Base-by-base conservation (phyloP, 2,329 filamentous ascomycete species). In the Fusarium sp. region DNA sequence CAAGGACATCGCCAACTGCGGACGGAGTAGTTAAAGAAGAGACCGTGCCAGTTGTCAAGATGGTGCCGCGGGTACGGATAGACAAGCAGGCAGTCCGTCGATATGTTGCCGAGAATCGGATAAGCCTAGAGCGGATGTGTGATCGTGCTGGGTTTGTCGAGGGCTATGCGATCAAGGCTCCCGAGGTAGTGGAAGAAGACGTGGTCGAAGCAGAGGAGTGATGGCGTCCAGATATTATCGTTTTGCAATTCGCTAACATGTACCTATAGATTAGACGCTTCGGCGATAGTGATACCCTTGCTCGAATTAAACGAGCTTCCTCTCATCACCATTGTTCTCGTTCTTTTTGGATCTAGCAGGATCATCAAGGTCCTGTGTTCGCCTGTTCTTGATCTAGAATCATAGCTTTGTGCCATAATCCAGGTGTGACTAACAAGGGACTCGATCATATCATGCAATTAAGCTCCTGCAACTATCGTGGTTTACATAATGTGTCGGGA, bases 61-160 rank as follows among this genome's bases (percentile, higher is more conserved):
- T 77, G 53, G 84, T 87, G 16, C 81, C 81, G 41, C 82, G 86
- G 26, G 87, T 91, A 35, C 83, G 81, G 31, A 78, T 91, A 63
- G 86, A 88, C 65, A 89, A 87, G 79, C 82, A 85, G 38, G 85
- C 84, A 7, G 83, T 97, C 11, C 85, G 90, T 75, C 86, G 86
- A 44, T 97, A 93, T 90, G 89, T 92, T 16, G 84, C 86, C 53
- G 83, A 82, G 62, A 87, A 94, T 76, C 83, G 85, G 48, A 88
- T 95, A 63, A 87, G 86, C 57, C 79, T 95, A 56, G 87, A 89
- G 59, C 88, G 87, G 76, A 87, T 91, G 3, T 93, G 96, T 58
- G 91, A 93, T 80, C 88, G 91, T 10, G 87, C 91, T 3, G 94
- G 93, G 2, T 97, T 97, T 74, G 82, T 92, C 12, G 89, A 91